These are phyloP conservation scores for Casaregolazyma lundiana DNA, from an alignment of 1,139 yeast species.

Conservation along the genomic window DNA sequence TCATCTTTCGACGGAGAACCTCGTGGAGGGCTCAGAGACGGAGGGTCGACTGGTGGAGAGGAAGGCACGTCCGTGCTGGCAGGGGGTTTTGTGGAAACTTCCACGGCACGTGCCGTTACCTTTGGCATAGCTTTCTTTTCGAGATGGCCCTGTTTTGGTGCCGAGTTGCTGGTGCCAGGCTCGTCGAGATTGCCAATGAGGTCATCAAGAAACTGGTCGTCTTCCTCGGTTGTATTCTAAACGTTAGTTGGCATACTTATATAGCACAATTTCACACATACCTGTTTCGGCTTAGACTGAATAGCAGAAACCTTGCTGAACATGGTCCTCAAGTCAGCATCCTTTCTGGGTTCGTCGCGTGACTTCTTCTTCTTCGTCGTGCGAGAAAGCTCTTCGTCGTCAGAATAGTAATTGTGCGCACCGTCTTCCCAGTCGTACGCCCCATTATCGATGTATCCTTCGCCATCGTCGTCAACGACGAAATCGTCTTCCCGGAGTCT, in stretches of 20 bases:
- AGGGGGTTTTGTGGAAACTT: background rate
- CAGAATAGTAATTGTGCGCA: slow-evolving; percentile 50
- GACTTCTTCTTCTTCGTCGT: slow-evolving; percentile 32
- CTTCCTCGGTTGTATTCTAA: slow-evolving; percentile 23
- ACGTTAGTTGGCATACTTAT: slow-evolving; percentile 4
- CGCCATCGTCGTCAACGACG: slow-evolving; percentile 89
- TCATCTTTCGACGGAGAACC: background rate
- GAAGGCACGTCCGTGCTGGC: slow-evolving; percentile 2
- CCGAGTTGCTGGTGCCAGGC: background rate
- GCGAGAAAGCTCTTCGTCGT: slow-evolving; percentile 40
- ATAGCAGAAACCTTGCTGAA: slow-evolving; percentile 25
- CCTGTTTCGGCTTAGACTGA: slow-evolving; percentile 14
- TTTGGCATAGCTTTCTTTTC: slow-evolving; percentile 2
- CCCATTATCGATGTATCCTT: slow-evolving; percentile 88
- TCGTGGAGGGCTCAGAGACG: background rate
- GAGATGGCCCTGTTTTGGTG: background rate
- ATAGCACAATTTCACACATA: slow-evolving; percentile 9
- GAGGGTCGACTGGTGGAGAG: slow-evolving; percentile 1
- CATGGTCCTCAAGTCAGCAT: slow-evolving; percentile 24
- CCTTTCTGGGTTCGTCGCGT: slow-evolving; percentile 12
- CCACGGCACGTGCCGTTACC: background rate
- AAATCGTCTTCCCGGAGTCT: slow-evolving; percentile 86
- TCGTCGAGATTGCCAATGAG: slow-evolving; percentile 25
- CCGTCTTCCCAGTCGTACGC: slow-evolving; percentile 79
- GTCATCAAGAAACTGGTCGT: slow-evolving; percentile 30